A percentile compares a stretch with the other conserved stretches of the same genome.
Evolutionary conservation across 768 basidiomycete genomes (phyloP).

Genomic region (Phlebiopsis flavidoalba): DNA sequence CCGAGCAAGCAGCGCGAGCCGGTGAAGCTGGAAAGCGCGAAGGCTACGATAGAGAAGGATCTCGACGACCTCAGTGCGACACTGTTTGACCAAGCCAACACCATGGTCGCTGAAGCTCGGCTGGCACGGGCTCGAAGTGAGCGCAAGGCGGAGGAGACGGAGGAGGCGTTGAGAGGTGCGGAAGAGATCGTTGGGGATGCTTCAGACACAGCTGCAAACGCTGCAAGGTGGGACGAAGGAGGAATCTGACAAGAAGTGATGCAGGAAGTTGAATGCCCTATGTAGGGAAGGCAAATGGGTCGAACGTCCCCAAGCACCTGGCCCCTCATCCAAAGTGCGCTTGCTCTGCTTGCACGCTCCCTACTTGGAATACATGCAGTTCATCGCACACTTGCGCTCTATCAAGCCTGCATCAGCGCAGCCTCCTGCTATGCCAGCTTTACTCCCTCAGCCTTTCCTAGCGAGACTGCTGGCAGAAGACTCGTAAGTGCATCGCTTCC

Average conservation of each 20-base stretch:
- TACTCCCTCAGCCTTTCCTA: slow-evolving; percentile 77
- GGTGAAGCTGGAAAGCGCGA: slow-evolving; percentile 87
- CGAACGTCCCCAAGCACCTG: slow-evolving; percentile 32
- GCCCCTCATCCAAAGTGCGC: slow-evolving; percentile 28
- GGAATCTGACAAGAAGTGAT: slow-evolving; percentile 47
- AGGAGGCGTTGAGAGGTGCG: slow-evolving; percentile 72
- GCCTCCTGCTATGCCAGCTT: slow-evolving; percentile 64
- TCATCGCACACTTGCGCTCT: slow-evolving; percentile 70
- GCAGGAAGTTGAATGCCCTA: slow-evolving; percentile 39
- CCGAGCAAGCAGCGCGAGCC: slow-evolving; percentile 87
- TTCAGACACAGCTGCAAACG: slow-evolving; percentile 83
- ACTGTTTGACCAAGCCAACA: slow-evolving; percentile 90
- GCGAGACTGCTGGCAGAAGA: slow-evolving; percentile 75
- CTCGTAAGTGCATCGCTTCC: slow-evolving; percentile 54
- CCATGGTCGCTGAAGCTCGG: slow-evolving; percentile 95
- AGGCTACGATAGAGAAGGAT: slow-evolving; percentile 84
- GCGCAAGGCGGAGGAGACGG: slow-evolving; percentile 70
- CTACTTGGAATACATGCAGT: slow-evolving; percentile 75
- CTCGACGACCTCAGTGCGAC: slow-evolving; percentile 89
- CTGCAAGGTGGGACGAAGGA: slow-evolving; percentile 69
- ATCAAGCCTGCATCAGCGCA: slow-evolving; percentile 57
- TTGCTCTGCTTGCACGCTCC: slow-evolving; percentile 68
- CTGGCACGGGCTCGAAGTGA: slow-evolving; percentile 61
- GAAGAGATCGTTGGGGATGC: slow-evolving; percentile 80
- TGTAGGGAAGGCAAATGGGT: slow-evolving; percentile 72